Evolutionary conservation across 2,329 filamentous ascomycete species (phyloP).

Genomic region (Whalleya microplaca): DNA sequence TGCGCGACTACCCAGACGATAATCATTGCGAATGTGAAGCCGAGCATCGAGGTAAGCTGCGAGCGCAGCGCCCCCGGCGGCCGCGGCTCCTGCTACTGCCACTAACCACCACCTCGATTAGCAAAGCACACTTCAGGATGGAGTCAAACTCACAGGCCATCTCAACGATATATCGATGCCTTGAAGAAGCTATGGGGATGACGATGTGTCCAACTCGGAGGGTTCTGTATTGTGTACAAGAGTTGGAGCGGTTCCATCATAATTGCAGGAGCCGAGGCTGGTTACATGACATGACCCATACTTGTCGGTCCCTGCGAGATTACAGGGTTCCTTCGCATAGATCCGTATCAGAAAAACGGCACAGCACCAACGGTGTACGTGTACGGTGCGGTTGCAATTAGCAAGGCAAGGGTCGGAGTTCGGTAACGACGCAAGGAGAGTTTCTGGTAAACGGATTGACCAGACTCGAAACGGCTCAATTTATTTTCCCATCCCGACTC

Average conservation of each 20-base stretch:
- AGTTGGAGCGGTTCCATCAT: neutral
- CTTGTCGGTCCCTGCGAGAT: too few species aligned
- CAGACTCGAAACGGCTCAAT: too few species aligned
- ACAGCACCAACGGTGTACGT: too few species aligned
- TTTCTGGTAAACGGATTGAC: too few species aligned
- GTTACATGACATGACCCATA: too few species aligned
- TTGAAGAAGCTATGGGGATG: neutral
- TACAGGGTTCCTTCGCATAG: too few species aligned
- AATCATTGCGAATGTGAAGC: slow-evolving; percentile 65
- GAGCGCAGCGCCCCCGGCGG: slow-evolving; percentile 35
- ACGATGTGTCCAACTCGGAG: neutral
- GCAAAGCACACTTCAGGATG: neutral
- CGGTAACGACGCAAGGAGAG: too few species aligned
- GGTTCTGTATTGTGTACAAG: neutral
- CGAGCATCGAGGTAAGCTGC: slow-evolving; percentile 68
- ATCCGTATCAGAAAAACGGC: too few species aligned
- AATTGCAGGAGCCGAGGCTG: too few species aligned
- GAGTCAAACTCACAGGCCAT: slow-evolving; percentile 19
- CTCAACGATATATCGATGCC: neutral
- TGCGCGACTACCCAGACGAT: slow-evolving; percentile 46
- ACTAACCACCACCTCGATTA: slow-evolving; percentile 13
- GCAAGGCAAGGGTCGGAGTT: too few species aligned
- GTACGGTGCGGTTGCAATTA: too few species aligned
- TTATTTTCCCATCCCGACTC: too few species aligned
- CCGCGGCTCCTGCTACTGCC: slow-evolving; percentile 23